Evolutionary conservation across 1,284 basidiomycete species (phyloP), one percentile per base, ranked within the genome.

Genomic region (Porogramme epimiltina): DNA sequence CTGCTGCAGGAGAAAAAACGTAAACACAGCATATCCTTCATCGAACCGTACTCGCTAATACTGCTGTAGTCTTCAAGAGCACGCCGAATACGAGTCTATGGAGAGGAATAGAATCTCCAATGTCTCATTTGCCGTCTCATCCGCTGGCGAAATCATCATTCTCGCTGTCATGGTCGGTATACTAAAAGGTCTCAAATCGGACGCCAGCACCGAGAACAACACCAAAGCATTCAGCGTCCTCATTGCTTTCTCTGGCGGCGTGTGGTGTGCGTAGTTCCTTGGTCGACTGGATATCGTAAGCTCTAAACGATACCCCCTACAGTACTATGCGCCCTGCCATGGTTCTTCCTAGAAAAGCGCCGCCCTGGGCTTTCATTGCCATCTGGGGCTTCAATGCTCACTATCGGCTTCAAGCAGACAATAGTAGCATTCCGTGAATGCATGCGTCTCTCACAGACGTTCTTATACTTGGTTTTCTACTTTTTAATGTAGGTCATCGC

Each of bases 111-210:
- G 86, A n/a, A 80, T 92, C 37, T 89, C 86, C 0, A 92, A 93
- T 59, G 75, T 91, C 8, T 88, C 90, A 0, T 91, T 93, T 61
- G 75, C 88, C 1, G 73, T 93, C 23, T 85, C 77, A 59, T 91
- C 87, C 0, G 75, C 77, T 0, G 89, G 88, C 40, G 88, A 90
- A 70, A 76, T 91, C 33, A 45, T 90, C 43, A 78, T 92, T 31
- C 79, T 93, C 15, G 84, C 80, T 1, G 69, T 92, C 48, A 89
- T 92, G 77, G 82, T 90, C 37, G 90, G 88, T 16, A 91, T 93
- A 41, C 72, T 92, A 15, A 82, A 87, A 65, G 88, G 77, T 1
- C 66, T 92, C 41, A 77, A 82, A 43, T 79, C 84, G 2, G 79
- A 78, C 47, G 79, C 79, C 55, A 84, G 82, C 63, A 78, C 81